Conservation (phyloP, 306 rosid genomes). For the Phaseolus lunatus region DNA sequence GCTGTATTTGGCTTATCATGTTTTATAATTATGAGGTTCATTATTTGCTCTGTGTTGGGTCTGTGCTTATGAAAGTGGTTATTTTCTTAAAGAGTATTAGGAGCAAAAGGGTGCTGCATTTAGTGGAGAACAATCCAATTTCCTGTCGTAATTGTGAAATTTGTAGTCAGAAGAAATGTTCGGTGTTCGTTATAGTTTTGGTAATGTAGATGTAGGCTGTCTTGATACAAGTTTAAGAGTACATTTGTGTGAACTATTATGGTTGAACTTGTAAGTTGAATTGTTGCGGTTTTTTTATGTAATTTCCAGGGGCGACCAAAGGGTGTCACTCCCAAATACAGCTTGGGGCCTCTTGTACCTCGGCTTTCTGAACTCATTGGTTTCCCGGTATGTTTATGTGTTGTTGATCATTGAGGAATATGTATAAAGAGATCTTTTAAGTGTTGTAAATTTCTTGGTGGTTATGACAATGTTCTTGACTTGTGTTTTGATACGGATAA, state of each 20-base stretch:
- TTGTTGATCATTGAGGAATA: neutral
- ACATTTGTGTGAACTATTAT: slow-evolving; percentile 23
- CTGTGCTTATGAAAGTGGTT: neutral
- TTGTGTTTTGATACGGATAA: slow-evolving; percentile 36
- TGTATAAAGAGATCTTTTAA: neutral
- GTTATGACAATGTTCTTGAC: slow-evolving; percentile 27
- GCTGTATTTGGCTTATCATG: slow-evolving; percentile 5
- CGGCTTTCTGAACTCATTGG: slow-evolving; percentile 96
- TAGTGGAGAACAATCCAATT: slow-evolving; percentile 13
- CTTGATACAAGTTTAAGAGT: neutral
- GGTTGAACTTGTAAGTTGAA: slow-evolving; percentile 44
- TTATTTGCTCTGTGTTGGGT: neutral
- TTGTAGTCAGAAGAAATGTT: neutral
- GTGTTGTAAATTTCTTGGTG: slow-evolving; percentile 21
- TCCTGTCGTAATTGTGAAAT: slow-evolving; percentile 26
- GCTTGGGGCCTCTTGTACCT: slow-evolving; percentile 97
- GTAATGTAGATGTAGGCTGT: neutral
- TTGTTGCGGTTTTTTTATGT: slow-evolving; percentile 29
- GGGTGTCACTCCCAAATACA: slow-evolving; percentile 95
- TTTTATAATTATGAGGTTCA: neutral
- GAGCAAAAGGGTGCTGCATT: slow-evolving; percentile 7
- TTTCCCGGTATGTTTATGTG: slow-evolving; percentile 60
- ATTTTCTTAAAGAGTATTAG: neutral
- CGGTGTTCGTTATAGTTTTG: neutral
- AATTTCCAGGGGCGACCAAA: slow-evolving; percentile 96